Evolutionary conservation across 2,329 filamentous ascomycete species (phyloP).

Genomic region (Cadophora gregata): DNA sequence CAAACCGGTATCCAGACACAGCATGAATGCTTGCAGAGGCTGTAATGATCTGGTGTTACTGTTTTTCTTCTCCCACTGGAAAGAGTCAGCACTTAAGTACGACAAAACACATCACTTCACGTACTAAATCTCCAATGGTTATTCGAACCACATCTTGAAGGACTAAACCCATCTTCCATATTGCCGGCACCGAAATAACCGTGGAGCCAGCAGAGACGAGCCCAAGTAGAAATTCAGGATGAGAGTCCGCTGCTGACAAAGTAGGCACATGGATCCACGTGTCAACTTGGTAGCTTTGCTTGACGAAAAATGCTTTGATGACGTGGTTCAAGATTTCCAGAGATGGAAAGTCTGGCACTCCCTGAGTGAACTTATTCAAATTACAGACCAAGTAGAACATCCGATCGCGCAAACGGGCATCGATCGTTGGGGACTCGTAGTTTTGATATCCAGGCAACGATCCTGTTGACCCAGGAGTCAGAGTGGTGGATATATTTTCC

Average conservation of each 20-base stretch:
- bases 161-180: slow-evolving; percentile 32
- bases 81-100: not conserved
- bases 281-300: slow-evolving; percentile 15
- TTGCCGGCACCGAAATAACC: slow-evolving; percentile 2
- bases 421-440: slow-evolving; percentile 1
- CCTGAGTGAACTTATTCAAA: not conserved
- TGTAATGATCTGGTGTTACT: slow-evolving; percentile 56
- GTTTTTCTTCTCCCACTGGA: slow-evolving; percentile 55
- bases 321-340: slow-evolving; percentile 1
- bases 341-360: slow-evolving; percentile 14
- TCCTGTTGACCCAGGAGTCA: slow-evolving; percentile 18
- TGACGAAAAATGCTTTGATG: slow-evolving; percentile 7
- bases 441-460: not conserved
- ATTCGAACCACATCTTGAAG: slow-evolving; percentile 29
- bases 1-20: slow-evolving; percentile 58
- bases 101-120: not conserved
- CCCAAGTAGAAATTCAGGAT: slow-evolving; percentile 4
- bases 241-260: not conserved
- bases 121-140: slow-evolving; percentile 23
- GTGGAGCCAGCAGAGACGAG: slow-evolving; percentile 6
- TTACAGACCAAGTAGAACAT: slow-evolving; percentile 12
- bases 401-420: slow-evolving; percentile 3
- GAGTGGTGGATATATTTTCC: slow-evolving; percentile 27
- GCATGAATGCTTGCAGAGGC: slow-evolving; percentile 55
- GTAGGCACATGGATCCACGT: slow-evolving; percentile 17